Conservation (phyloP, 192 early-diverging fungal genomes). For the Gamsiella multidivaricata region DNA sequence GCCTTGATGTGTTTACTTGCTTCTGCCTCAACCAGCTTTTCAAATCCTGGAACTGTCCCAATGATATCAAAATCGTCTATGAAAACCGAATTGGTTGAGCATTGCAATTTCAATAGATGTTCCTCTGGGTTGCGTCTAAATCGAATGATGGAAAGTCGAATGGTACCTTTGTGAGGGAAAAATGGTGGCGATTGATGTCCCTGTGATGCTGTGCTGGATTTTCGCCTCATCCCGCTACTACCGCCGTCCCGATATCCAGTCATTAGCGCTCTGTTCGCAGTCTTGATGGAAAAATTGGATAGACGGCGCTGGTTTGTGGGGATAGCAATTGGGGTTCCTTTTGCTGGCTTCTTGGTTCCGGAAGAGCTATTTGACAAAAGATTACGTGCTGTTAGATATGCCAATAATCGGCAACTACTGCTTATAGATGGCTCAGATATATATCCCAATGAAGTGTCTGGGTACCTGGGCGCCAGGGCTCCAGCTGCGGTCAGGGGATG, state of each 20-base stretch:
- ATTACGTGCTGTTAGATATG: not conserved
- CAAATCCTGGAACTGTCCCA: slow-evolving; percentile 41
- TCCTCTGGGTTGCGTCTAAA: too few relatives aligned
- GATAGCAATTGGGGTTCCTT: slow-evolving; percentile 35
- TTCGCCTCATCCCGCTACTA: slow-evolving; percentile 17
- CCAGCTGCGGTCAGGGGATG: slow-evolving; percentile 18
- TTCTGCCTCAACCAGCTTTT: slow-evolving; percentile 21
- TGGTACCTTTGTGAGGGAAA: slow-evolving; percentile 37
- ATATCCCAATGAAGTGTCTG: not conserved
- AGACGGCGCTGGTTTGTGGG: slow-evolving; percentile 36
- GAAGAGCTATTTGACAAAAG: not conserved
- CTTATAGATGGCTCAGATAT: too few relatives aligned
- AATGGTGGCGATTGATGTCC: slow-evolving; percentile 35
- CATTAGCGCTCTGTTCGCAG: slow-evolving; percentile 37
- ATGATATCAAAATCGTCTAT: slow-evolving; percentile 43
- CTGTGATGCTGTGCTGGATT: slow-evolving; percentile 35
- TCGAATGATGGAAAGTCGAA: too few relatives aligned
- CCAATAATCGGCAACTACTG: too few relatives aligned
- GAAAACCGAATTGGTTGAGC: not conserved
- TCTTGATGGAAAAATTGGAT: slow-evolving; percentile 43
- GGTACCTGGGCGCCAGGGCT: slow-evolving; percentile 1
- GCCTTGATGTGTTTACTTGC: slow-evolving; percentile 19
- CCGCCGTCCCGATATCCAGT: slow-evolving; percentile 48
- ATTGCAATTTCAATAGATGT: too few relatives aligned
- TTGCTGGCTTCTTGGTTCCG: slow-evolving; percentile 10